These are phyloP conservation scores for Niebla homalea DNA, from an alignment of 495 filamentous ascomycete species.

Conservation along the genomic window DNA sequence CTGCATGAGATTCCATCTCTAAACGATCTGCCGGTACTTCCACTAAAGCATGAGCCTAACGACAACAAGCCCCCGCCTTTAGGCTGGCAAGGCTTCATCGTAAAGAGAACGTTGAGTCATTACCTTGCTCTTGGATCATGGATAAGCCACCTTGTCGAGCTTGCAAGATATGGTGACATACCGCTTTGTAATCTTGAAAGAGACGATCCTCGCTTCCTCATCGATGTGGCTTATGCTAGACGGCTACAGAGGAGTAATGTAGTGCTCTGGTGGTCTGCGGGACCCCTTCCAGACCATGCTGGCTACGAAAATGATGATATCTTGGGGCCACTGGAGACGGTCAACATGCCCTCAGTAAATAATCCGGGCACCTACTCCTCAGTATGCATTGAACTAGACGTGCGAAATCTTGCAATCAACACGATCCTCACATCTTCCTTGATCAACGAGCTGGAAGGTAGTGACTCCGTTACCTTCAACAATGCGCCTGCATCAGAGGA, in stretches of 20 bases:
- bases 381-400: slow-evolving; percentile 89
- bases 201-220: slow-evolving; percentile 86
- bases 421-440: slow-evolving; percentile 92
- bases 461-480: slow-evolving; percentile 66
- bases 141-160: slow-evolving; percentile 74
- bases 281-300: slow-evolving; percentile 81
- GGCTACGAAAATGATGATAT: slow-evolving; percentile 93
- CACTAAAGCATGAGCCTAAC: slow-evolving; percentile 64
- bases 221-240: slow-evolving; percentile 89
- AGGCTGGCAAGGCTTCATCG: slow-evolving; percentile 86
- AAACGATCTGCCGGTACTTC: slow-evolving; percentile 70
- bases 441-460: slow-evolving; percentile 93
- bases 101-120: slow-evolving; percentile 71
- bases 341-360: slow-evolving; percentile 89
- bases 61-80: slow-evolving; percentile 82
- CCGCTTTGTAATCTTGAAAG: slow-evolving; percentile 90
- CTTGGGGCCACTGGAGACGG: slow-evolving; percentile 66
- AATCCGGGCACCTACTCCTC: slow-evolving; percentile 86
- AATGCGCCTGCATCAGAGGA: slow-evolving; percentile 56
- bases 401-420: slow-evolving; percentile 93
- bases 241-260: slow-evolving; percentile 85
- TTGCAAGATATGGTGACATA: slow-evolving; percentile 85
- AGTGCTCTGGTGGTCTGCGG: slow-evolving; percentile 93
- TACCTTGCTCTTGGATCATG: slow-evolving; percentile 85
- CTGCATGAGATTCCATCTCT: slow-evolving; percentile 76